Evolutionary conservation across 768 basidiomycete species (phyloP).

Genomic region (Amanita phalloides): DNA sequence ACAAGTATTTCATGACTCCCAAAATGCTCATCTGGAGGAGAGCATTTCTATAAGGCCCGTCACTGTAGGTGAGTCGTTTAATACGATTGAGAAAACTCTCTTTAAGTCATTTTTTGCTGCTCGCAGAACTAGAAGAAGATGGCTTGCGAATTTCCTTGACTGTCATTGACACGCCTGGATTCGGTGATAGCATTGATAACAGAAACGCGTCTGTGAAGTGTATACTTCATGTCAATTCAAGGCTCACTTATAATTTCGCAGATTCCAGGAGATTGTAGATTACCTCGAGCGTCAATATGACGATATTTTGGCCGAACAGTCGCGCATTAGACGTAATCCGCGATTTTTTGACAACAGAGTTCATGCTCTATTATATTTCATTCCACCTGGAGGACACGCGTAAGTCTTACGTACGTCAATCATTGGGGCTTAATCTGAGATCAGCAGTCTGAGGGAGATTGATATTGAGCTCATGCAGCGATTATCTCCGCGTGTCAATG

Average conservation of each 20-base stretch:
- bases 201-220: constrained; percentile 56
- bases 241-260: constrained; percentile 15
- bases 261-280: constrained; percentile 80
- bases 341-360: constrained; percentile 86
- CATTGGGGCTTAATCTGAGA: constrained; percentile 7
- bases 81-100: not conserved
- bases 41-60: constrained; percentile 72
- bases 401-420: constrained; percentile 25
- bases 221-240: constrained; percentile 1
- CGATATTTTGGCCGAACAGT: constrained; percentile 80
- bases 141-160: constrained; percentile 84
- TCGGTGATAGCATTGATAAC: constrained; percentile 87
- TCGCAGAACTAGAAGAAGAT: constrained; percentile 80
- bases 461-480: constrained; percentile 90
- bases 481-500: constrained; percentile 83
- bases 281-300: constrained; percentile 91
- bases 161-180: constrained; percentile 88
- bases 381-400: constrained; percentile 82
- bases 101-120: not conserved
- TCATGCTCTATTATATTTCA: constrained; percentile 84
- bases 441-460: constrained; percentile 66
- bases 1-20: constrained; percentile 52
- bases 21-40: constrained; percentile 68
- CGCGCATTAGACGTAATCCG: constrained; percentile 88
- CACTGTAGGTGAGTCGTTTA: constrained; percentile 53